These are phyloP conservation scores for Xylariaceae sp. DNA, from an alignment of 2,329 filamentous ascomycete genomes.

Conservation along the genomic window DNA sequence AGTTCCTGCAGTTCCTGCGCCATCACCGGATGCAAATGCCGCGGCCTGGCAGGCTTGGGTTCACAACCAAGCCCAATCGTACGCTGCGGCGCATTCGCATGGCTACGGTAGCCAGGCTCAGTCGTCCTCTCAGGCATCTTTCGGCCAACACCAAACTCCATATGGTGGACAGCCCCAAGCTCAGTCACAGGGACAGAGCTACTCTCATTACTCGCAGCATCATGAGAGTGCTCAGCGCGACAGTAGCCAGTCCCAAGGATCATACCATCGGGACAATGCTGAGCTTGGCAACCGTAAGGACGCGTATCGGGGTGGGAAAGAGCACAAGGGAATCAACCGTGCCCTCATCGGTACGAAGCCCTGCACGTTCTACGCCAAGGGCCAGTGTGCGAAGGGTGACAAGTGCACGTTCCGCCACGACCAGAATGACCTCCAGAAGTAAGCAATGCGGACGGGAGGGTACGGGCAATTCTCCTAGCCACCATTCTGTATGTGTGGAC, in stretches of 20 bases:
- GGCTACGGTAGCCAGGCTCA: no score
- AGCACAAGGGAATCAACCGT: conserved; percentile 46
- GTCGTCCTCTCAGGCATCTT: no score
- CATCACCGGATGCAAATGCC: conserved; percentile 13
- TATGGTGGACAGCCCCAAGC: neutral
- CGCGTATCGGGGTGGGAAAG: conserved; percentile 36
- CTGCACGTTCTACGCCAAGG: conserved; percentile 65
- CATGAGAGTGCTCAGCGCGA: conserved; percentile 6
- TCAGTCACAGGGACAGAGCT: conserved; percentile 3
- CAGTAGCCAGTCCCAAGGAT: conserved; percentile 19
- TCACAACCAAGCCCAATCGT: conserved; percentile 16
- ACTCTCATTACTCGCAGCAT: conserved; percentile 13
- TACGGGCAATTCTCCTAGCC: no score
- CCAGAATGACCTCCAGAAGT: conserved; percentile 29
- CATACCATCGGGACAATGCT: conserved; percentile 18
- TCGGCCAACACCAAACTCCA: no score
- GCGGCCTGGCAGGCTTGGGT: conserved; percentile 22
- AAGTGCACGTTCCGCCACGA: conserved; percentile 72
- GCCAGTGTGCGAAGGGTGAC: conserved; percentile 66
- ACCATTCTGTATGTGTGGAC: neutral
- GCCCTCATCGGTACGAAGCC: conserved; percentile 60
- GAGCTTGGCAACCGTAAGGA: conserved; percentile 36
- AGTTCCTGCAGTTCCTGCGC: conserved; percentile 10
- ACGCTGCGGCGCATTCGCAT: neutral
- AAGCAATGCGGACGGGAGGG: neutral